Evolutionary conservation across 176 grass and related monocot species (phyloP).

Genomic region (Aegilops bicornis): DNA sequence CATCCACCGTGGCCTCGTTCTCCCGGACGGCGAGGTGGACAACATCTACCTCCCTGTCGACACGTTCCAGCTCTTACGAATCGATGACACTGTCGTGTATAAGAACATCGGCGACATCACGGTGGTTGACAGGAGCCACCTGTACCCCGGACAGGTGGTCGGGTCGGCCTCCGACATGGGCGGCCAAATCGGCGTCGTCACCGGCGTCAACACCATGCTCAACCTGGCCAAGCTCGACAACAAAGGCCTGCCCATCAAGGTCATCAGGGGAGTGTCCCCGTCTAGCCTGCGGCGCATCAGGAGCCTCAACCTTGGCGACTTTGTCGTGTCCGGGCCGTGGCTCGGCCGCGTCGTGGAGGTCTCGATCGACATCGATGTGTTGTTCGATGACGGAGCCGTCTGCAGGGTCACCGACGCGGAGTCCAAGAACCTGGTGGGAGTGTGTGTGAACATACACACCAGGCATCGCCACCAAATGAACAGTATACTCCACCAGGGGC

Average conservation of each 20-base stretch:
- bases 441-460: no score
- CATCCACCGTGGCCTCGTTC: no score
- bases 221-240: not conserved
- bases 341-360: constrained; percentile 13
- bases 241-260: no score
- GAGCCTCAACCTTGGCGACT: not conserved
- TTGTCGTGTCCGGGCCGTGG: not conserved
- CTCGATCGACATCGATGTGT: not conserved
- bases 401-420: not conserved
- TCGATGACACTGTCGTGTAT: no score
- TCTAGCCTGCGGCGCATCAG: not conserved
- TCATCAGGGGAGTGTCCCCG: not conserved
- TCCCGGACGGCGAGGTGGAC: no score
- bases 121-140: not conserved
- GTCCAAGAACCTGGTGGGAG: not conserved
- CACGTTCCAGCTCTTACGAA: no score
- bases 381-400: constrained; percentile 12
- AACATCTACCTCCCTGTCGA: no score
- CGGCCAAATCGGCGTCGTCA: not conserved
- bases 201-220: not conserved
- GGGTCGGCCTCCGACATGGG: not conserved
- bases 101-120: not conserved
- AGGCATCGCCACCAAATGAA: rapidly evolving
- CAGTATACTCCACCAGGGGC: not conserved
- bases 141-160: not conserved